phyloP scores from a whole-genome alignment of 805 yeast species.

The Saitoella complicata region DNA sequence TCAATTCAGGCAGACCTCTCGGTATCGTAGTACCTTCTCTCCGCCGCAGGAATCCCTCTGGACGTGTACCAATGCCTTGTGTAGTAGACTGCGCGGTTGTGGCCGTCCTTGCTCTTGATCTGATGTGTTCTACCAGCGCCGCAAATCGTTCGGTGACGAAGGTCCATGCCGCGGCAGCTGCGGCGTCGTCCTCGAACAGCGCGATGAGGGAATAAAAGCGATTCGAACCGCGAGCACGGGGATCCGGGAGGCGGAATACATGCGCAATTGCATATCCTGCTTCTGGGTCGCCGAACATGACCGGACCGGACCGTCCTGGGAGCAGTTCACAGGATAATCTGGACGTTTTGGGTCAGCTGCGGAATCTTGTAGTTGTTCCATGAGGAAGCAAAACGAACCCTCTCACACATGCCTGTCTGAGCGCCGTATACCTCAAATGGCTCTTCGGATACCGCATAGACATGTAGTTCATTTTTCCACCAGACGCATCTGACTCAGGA shows the following conservation, averaged over 20 bases:
- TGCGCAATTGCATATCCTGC: slow-evolving; percentile 6
- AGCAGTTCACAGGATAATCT: background rate
- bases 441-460: slow-evolving; percentile 16
- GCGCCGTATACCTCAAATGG: slow-evolving; percentile 15
- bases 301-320: slow-evolving; percentile 1
- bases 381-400: too few relatives aligned
- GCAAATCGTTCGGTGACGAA: background rate
- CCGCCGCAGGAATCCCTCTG: background rate
- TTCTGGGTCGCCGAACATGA: slow-evolving; percentile 6
- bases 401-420: slow-evolving; percentile 17
- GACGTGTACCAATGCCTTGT: too few relatives aligned
- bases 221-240: slow-evolving; percentile 3
- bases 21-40: background rate
- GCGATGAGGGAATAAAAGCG: slow-evolving; percentile 4
- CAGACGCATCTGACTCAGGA: too few relatives aligned
- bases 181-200: slow-evolving; percentile 1
- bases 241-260: slow-evolving; percentile 3
- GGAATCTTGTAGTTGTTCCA: too few relatives aligned
- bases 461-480: slow-evolving; percentile 6
- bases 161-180: background rate
- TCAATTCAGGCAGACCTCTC: background rate
- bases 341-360: too few relatives aligned
- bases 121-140: too few relatives aligned
- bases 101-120: too few relatives aligned
- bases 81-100: too few relatives aligned